Evolutionary conservation across 305 asterid genomes (phyloP).

Genomic region (Fraxinus sp.): DNA sequence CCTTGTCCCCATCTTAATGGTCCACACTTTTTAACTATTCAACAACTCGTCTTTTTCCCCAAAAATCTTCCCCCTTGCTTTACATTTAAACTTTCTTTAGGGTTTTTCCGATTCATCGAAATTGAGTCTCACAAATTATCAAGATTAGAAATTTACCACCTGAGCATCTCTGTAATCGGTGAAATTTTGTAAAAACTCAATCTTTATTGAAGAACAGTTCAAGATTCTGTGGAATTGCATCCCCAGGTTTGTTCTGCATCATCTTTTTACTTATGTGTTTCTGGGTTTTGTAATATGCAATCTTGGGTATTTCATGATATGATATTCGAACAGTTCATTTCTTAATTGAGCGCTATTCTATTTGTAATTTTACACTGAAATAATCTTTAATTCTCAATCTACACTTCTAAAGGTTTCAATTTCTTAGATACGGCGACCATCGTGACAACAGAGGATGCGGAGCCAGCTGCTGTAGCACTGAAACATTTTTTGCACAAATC

Average conservation of each 20-base stretch:
- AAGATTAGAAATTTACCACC: constrained; percentile 18
- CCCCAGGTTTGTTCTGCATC: constrained; percentile 27
- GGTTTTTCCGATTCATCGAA: constrained; percentile 13
- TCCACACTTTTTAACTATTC: not conserved
- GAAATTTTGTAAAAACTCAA: constrained; percentile 21
- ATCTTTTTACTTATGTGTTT: not conserved
- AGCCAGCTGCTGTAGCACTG: too few species aligned
- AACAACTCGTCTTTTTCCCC: not conserved
- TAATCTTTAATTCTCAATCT: too few species aligned
- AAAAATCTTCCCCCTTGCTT: not conserved
- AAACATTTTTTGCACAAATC: too few species aligned
- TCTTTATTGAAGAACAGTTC: not conserved
- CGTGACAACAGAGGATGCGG: too few species aligned
- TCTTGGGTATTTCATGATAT: not conserved
- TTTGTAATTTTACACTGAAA: not conserved
- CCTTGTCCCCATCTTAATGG: not conserved
- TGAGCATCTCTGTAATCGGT: constrained; percentile 14
- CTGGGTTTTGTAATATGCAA: not conserved
- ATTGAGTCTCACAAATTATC: constrained; percentile 3
- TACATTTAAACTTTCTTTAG: not conserved
- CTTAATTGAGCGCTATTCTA: not conserved
- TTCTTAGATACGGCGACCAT: too few species aligned
- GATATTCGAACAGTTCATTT: not conserved
- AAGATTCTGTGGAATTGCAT: not conserved
- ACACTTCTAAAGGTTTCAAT: too few species aligned